Evolutionary conservation across 352 stramenopile genomes (phyloP), one percentile per base, ranked within the genome.

Genomic region (Phytophthora ramorum): DNA sequence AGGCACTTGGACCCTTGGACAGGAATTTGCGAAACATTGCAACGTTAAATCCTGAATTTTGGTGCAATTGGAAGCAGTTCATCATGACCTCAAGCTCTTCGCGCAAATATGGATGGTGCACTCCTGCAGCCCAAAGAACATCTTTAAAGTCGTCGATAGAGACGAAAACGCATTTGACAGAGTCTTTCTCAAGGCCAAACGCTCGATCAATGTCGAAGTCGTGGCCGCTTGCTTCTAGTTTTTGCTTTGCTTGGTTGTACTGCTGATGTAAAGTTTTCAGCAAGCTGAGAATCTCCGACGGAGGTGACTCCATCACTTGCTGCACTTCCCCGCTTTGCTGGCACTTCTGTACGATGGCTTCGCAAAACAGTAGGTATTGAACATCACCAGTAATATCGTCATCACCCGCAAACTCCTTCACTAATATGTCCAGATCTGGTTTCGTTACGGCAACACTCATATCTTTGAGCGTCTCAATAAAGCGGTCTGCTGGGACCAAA

Each of bases 111-210:
- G 86, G 84, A 38, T 92, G 80, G 0, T 77, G 81, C 0, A 92
- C 61, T 12, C 79, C 80, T 9, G 78, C 72, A 19, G 73, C 62
- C 86, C 86, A 95, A 46, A 95, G 40, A 28, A 90, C 69, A 46
- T 95, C 82, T 50, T 86, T 90, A 12, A 95, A 79, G 10, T 95
- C 83, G 10, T 91, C 76, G 7, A 71, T 64, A 7, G 72, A 82
- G 2, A 95, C 19, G 14, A 73, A 74, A 17, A 89, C 37, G 40
- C 53, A 76, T 22, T 75, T 69, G 12, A 70, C 59, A 2, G 71
- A 68, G 19, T 82, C 71, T 28, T 75, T 71, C 9, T 75, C 65
- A 26, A 89, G 58, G 0, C 76, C 66, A 28, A 92, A 86, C 8
- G 74, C 76, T 38, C 75, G 71, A 13, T 78, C 45, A 9, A 91